Evolutionary conservation across 2,329 filamentous ascomycete species (phyloP), one percentile per base, ranked within the genome.

Genomic region (Blastomyces gilchristii): DNA sequence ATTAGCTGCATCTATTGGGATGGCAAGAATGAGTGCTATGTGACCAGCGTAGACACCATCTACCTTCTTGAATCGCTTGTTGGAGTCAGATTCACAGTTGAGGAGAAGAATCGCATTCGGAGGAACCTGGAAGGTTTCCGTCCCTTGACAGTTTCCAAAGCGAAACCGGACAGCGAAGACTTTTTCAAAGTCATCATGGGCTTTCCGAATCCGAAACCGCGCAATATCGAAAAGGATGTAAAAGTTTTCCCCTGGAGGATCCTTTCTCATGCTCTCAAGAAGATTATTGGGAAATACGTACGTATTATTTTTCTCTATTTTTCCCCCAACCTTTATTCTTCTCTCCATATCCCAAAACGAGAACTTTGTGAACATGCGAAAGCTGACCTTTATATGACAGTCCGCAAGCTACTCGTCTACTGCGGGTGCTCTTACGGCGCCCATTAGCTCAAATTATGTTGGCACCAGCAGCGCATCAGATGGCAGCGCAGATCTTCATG

Each of bases 181-280:
- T 97, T 97, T 76, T 97, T 97, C 85, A 97, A 97, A 79, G 83
- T 97, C 70, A 97, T 99, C 77, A 99, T 99, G 94, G 90, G 86
- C 1, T 97, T 97, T 72, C 91, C 91, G 14, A 90, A 88, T 65
- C 94, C 94, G 1, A 97, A 97, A 77, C 94, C 94, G 22, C 84
- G 94, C 66, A 97, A 97, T 72, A 99, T 99, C 67, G 94, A 97
- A 80, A 99, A 99, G 79, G 93, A 97, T 71, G 92, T 99, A 73
- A 99, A 99, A 78, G 94, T 97, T 14, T 99, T 97, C 72, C 88
- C 91, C 4, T 99, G 94, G 94, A 94, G 91, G 76, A 90, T 94
- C 65, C 82, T 99, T 54, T 84, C 85, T 58, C 84, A 86, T 65
- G 93, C 94, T 0, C 82, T 99, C 68, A 96, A 95, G 83, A 99